Percentiles rank a stretch among this genome's conserved stretches.
phyloP scores from a whole-genome alignment of 345 rosid genomes.

The Populus simonii region DNA sequence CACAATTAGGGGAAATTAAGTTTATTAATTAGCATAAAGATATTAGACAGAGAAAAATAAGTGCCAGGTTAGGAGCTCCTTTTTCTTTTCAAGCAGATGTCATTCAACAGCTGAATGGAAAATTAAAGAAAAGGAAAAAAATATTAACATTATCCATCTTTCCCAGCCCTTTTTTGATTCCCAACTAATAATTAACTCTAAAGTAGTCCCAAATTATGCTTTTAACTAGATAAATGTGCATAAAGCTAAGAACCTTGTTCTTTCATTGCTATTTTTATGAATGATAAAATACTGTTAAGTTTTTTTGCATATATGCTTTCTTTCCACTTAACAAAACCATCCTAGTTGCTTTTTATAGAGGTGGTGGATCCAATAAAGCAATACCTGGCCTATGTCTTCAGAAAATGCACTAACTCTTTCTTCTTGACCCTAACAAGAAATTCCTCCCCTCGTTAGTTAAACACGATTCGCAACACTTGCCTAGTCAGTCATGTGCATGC shows the following conservation, averaged over 20 bases:
- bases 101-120: constrained; percentile 30
- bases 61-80: constrained; percentile 33
- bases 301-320: not conserved
- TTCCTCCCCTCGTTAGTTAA: not conserved
- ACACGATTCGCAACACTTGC: not conserved
- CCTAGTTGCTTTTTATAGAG: not conserved
- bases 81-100: constrained; percentile 39
- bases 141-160: constrained; percentile 7
- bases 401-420: constrained; percentile 23
- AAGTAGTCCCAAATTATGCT: constrained; percentile 1
- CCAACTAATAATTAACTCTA: not conserved
- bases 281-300: not conserved
- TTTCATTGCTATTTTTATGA: not conserved
- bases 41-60: not conserved
- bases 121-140: not conserved
- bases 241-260: constrained; percentile 27
- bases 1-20: constrained; percentile 13
- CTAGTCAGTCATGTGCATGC: not conserved
- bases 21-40: not conserved
- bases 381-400: constrained; percentile 27
- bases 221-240: not conserved
- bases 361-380: constrained; percentile 29
- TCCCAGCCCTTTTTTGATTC: not conserved
- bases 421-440: constrained; percentile 13
- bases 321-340: not conserved